A percentile compares a stretch with the other conserved stretches of the same genome.
Evolutionary conservation across 2,329 filamentous ascomycete genomes (phyloP).

Genomic region (Phyllachora maydis): DNA sequence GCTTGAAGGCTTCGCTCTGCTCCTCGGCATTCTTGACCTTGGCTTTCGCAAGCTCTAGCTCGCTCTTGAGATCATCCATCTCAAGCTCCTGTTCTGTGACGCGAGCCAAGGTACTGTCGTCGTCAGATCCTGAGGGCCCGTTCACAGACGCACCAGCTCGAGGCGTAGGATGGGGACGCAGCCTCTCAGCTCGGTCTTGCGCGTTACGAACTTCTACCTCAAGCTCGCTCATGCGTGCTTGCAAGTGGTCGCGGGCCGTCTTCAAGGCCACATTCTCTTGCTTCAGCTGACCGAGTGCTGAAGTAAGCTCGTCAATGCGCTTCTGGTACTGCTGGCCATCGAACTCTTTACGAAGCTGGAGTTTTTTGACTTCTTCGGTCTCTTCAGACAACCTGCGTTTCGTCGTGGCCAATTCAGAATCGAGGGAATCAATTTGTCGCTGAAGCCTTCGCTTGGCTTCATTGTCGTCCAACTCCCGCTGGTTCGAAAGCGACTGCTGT

Average conservation of each 20-base stretch:
- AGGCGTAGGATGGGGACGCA: constrained; percentile 41
- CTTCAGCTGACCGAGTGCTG: constrained; percentile 57
- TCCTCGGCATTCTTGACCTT: constrained; percentile 67
- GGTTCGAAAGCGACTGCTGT: constrained; percentile 77
- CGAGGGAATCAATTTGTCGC: constrained; percentile 54
- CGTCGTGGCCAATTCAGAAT: constrained; percentile 54
- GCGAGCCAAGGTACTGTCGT: constrained; percentile 36
- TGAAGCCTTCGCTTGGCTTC: constrained; percentile 69
- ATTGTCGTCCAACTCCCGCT: constrained; percentile 67
- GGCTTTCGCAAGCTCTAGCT: constrained; percentile 59
- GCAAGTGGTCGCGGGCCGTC: constrained; percentile 75
- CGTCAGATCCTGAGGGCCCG: constrained; percentile 16
- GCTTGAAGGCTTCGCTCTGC: constrained; percentile 73
- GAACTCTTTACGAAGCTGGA: constrained; percentile 69
- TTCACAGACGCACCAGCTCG: constrained; percentile 18
- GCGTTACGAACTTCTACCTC: constrained; percentile 73
- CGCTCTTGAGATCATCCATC: constrained; percentile 68
- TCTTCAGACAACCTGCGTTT: constrained; percentile 75
- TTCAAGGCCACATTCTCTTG: constrained; percentile 76
- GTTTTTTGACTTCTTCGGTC: constrained; percentile 65
- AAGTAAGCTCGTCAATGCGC: constrained; percentile 77
- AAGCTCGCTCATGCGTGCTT: constrained; percentile 73
- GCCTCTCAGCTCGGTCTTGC: constrained; percentile 64
- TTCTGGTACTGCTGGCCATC: constrained; percentile 77
- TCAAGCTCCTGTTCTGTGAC: constrained; percentile 70